Evolutionary conservation across 371 early-diverging fungal species (phyloP), one percentile per base, ranked within the genome.

Genomic region (Mortierella sp.): DNA sequence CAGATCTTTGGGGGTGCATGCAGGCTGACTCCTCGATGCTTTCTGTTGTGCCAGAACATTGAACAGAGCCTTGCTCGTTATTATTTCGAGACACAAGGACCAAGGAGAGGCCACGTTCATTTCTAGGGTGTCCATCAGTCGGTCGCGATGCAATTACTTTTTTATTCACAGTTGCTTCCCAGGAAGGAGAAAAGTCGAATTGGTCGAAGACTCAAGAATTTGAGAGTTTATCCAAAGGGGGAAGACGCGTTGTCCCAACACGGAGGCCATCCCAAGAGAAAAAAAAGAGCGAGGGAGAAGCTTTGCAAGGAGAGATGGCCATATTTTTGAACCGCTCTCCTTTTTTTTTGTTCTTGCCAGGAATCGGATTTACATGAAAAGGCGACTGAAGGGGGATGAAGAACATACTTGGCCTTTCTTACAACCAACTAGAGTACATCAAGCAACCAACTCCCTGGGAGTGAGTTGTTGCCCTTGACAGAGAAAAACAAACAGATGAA

Each of bases 261-360:
- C 67, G 61, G 61, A 67, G 67, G 34, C 67, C 3, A 24, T 40
- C 40, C 67, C 40, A 37, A 50, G 50, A 77, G 72, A 59, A 50
- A 14, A 24, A 40, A 31, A 64, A 21, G 57, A 69, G 67, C 16
- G 43, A 71, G 31, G 16, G 50, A 14, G 50, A 50, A 50, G 50
- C 16, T 50, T 67, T 21, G 24, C 67, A 19, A 67, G 67, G 64
- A 24, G 67, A 67, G 67, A 40, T 21, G 10, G 40, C 43, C 43
- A 19, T 67, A 24, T 19, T 67, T 59, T 67, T 37, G 24, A 37
- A 67, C 67, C 10, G 24, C 34, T 19, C 37, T 37, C 40, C n/a
- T 37, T 34, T 31, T 61, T 34, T 61, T 34, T 34, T 67, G 6
- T 64, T 37, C 8, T 40, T 67, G 40, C 40, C 4, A 40, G 21